These are phyloP conservation scores for Fusarium virguliforme DNA, from an alignment of 2,329 filamentous ascomycete species.

Conservation along the genomic window DNA sequence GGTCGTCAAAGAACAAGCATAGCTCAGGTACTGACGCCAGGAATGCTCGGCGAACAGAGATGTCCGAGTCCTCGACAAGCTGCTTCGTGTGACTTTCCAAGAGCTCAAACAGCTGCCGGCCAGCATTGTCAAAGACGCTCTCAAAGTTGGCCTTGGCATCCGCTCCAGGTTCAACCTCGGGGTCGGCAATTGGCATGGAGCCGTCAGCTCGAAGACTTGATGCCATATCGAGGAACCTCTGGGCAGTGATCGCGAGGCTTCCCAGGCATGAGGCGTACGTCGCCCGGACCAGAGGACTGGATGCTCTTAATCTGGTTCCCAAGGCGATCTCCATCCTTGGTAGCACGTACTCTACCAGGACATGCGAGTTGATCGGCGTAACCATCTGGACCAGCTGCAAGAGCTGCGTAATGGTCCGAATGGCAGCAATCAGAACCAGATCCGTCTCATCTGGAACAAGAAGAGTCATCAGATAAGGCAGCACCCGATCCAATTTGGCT, in stretches of 20 bases:
- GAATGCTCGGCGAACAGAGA: constrained; percentile 91
- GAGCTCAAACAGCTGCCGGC: constrained; percentile 83
- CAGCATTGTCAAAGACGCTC: constrained; percentile 89
- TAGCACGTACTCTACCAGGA: constrained; percentile 78
- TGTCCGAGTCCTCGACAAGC: constrained; percentile 88
- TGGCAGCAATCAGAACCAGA: constrained; percentile 86
- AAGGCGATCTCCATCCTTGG: constrained; percentile 73
- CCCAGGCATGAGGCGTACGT: constrained; percentile 95
- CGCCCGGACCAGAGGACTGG: constrained; percentile 82
- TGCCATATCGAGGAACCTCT: constrained; percentile 90
- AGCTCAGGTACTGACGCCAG: constrained; percentile 91
- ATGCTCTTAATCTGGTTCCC: constrained; percentile 61
- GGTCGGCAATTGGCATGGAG: constrained; percentile 82
- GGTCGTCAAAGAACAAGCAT: constrained; percentile 94
- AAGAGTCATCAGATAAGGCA: constrained; percentile 90
- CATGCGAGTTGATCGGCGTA: constrained; percentile 81
- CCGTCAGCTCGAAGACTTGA: constrained; percentile 89
- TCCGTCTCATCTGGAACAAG: constrained; percentile 84
- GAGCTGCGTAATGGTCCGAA: constrained; percentile 90
- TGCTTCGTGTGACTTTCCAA: constrained; percentile 93
- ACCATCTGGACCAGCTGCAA: constrained; percentile 90
- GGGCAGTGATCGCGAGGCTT: constrained; percentile 87
- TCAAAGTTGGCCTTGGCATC: constrained; percentile 81
- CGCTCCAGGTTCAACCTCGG: constrained; percentile 81
- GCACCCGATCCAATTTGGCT: constrained; percentile 91